Evolutionary conservation across 2,329 filamentous ascomycete genomes (phyloP), one percentile per base, ranked within the genome.

Genomic region (Cryphonectria japonica): DNA sequence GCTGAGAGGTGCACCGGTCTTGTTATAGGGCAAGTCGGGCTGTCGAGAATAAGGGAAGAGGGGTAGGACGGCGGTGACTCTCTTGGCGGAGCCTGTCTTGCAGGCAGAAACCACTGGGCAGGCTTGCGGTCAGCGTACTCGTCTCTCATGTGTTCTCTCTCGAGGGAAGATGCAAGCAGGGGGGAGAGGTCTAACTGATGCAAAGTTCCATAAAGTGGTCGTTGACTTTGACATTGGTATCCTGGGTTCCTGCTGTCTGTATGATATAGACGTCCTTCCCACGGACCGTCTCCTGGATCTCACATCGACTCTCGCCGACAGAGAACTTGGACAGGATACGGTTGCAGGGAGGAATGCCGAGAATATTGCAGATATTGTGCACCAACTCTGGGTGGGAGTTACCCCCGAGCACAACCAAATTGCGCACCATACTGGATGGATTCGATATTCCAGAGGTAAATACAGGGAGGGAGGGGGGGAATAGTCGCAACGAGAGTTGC

Each of bases 211-310:
- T 92, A 75, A 99, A 89, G 83, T 97, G 91, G 83, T 99, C 96
- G 80, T 99, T 99, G 83, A 98, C 93, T 77, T 92, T 93, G 74
- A 94, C 94, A 22, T 63, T 34, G 32, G 67, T 46, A 34, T 73
- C 67, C 19, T 73, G 72, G n/a, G 72, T 73, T 76, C 93, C 93
- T 76, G 94, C 94, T 59, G 94, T 96, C 83, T 98, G 95, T 78
- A 99, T 94, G 80, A 98, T 98, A 84, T 97, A 99, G 80, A 98
- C 96, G 89, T 99, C 96, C 82, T 99, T 99, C 76, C 93, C 96
- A 77, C 96, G 92, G 67, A 99, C 96, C 19, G 94, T 97, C 82
- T 99, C 96, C 80, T 95, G 89, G 78, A 99, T 97, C 82, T 98
- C 95, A 72, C 97, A 95, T 69, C 95, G 91, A 76, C 93, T 97